Percentiles rank a stretch among this genome's conserved stretches.
These are phyloP conservation scores for Botrytis porri DNA, from an alignment of 2,329 filamentous ascomycete species.

Conservation along the genomic window DNA sequence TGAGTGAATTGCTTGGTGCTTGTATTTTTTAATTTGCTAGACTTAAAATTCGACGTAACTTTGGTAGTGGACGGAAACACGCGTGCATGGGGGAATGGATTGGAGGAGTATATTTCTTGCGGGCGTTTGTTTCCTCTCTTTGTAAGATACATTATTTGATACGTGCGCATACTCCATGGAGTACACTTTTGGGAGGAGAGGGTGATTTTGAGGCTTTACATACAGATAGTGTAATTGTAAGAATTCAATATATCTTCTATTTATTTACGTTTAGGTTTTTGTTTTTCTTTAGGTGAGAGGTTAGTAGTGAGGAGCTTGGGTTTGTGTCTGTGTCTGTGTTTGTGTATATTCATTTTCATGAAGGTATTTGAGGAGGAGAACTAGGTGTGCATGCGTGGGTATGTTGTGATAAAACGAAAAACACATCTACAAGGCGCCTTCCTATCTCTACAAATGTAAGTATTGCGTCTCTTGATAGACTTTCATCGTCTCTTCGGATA, in stretches of 20 bases:
- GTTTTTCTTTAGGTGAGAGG: background rate
- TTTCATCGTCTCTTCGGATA: background rate
- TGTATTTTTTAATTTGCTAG: background rate
- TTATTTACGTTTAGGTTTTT: background rate
- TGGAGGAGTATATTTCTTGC: background rate
- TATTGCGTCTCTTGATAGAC: background rate
- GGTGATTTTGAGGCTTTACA: background rate
- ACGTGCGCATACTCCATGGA: background rate
- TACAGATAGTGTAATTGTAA: conserved; percentile 7
- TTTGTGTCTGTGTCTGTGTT: background rate
- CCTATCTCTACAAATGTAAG: background rate
- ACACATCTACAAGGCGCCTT: background rate
- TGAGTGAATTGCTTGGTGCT: background rate
- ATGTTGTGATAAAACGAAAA: background rate
- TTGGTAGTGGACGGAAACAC: background rate
- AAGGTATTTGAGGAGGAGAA: background rate
- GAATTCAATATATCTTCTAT: background rate
- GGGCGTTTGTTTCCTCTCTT: background rate
- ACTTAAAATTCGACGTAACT: background rate
- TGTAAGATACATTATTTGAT: background rate
- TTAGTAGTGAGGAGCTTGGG: background rate
- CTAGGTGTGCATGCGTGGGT: background rate
- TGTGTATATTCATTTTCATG: background rate
- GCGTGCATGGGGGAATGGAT: background rate
- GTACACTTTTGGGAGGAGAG: background rate